Conservation (phyloP, 441 rosid species). For the Sinapis alba region DNA sequence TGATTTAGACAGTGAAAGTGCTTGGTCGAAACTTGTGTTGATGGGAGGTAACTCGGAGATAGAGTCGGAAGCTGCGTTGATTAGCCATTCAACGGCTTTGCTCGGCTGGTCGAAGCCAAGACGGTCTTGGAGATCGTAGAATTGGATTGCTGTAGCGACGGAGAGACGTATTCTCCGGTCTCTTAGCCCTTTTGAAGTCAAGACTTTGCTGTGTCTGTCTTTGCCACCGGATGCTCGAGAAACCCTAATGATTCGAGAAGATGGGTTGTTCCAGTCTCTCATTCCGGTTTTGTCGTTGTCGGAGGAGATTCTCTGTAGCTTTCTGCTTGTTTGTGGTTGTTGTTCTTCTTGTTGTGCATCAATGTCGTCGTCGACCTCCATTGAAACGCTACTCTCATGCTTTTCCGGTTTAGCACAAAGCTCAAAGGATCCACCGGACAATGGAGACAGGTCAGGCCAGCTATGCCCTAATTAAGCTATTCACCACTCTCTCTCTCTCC, state of each 20-base stretch:
- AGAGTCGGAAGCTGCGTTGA: constrained; percentile 78
- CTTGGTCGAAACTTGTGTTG: constrained; percentile 48
- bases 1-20: constrained; percentile 69
- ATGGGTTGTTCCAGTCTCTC: constrained; percentile 62
- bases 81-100: constrained; percentile 94
- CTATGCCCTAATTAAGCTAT: background rate
- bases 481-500: background rate
- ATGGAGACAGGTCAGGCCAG: background rate
- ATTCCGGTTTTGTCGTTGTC: constrained; percentile 42
- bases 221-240: constrained; percentile 94
- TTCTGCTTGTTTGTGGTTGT: constrained; percentile 43
- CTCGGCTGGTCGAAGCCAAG: constrained; percentile 95
- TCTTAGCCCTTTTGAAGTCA: constrained; percentile 81
- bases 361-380: constrained; percentile 86
- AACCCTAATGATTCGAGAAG: constrained; percentile 90
- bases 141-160: constrained; percentile 86
- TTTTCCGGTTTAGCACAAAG: constrained; percentile 42
- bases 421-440: background rate
- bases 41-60: constrained; percentile 76
- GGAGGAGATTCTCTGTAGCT: constrained; percentile 43
- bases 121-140: constrained; percentile 93
- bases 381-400: constrained; percentile 94
- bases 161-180: constrained; percentile 89
- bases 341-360: constrained; percentile 40
- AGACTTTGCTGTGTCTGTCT: constrained; percentile 96